phyloP scores from a whole-genome alignment of 2,329 filamentous ascomycete species.

The Aspergillus ruber region DNA sequence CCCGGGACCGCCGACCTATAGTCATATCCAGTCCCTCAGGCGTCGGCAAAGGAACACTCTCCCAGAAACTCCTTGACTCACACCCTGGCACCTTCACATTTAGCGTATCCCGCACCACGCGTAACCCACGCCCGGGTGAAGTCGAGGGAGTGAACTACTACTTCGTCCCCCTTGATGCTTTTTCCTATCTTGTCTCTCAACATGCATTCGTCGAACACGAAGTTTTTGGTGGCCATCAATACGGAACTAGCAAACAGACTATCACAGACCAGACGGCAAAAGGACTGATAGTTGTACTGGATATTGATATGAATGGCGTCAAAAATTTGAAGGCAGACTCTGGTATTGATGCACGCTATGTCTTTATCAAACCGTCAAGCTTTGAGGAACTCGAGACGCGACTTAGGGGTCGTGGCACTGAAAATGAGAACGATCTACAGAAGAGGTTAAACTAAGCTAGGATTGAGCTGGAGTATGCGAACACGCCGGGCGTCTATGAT shows the following conservation, averaged over 20 bases:
- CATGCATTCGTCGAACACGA: constrained; percentile 75
- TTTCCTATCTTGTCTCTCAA: constrained; percentile 55
- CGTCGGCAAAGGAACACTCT: constrained; percentile 25
- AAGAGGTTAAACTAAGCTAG: constrained; percentile 62
- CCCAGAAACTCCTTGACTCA: constrained; percentile 20
- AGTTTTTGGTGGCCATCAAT: constrained; percentile 70
- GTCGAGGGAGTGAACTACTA: constrained; percentile 67
- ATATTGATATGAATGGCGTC: constrained; percentile 87
- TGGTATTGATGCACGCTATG: constrained; percentile 62
- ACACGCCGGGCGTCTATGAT: constrained; percentile 57
- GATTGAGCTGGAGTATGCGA: constrained; percentile 62
- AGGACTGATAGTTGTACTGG: constrained; percentile 63
- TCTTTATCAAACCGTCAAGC: constrained; percentile 73
- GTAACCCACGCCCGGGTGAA: constrained; percentile 66
- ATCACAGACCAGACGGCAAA: constrained; percentile 11
- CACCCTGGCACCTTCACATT: constrained; percentile 25
- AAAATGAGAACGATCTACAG: constrained; percentile 60
- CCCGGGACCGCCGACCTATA: constrained; percentile 15
- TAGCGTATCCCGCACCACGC: constrained; percentile 53
- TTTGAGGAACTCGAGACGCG: constrained; percentile 63
- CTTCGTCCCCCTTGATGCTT: constrained; percentile 58
- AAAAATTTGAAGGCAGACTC: constrained; percentile 72
- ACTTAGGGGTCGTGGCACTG: constrained; percentile 63
- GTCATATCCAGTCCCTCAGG: constrained; percentile 25
- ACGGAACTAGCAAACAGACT: constrained; percentile 63